phyloP scores from a whole-genome alignment of 2,329 filamentous ascomycete genomes.

The Cytospora chrysosperma region DNA sequence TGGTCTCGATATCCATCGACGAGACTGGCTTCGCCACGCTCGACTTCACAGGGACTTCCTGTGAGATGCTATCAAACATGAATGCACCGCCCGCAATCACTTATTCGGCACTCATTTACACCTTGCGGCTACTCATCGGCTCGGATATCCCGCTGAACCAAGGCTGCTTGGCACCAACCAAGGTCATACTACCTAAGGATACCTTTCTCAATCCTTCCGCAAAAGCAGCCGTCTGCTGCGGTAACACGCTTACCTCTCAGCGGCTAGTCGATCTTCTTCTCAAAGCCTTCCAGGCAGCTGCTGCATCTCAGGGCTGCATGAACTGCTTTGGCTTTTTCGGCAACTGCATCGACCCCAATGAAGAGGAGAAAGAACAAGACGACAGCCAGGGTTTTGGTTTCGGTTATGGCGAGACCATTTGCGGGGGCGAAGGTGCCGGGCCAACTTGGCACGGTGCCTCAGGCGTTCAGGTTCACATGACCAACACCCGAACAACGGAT shows the following conservation, averaged over 20 bases:
- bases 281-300: conserved; percentile 30
- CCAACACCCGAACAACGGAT: conserved; percentile 29
- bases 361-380: background rate
- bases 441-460: conserved; percentile 25
- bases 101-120: conserved; percentile 36
- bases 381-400: conserved; percentile 9
- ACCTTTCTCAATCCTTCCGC: conserved; percentile 33
- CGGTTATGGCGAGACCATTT: conserved; percentile 28
- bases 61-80: conserved; percentile 67
- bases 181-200: conserved; percentile 29
- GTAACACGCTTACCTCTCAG: conserved; percentile 32
- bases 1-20: conserved; percentile 69
- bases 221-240: conserved; percentile 30
- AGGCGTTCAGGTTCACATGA: conserved; percentile 28
- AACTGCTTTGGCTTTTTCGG: conserved; percentile 34
- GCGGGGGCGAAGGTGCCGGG: conserved; percentile 28
- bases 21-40: conserved; percentile 71
- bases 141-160: conserved; percentile 35
- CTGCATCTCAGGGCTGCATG: conserved; percentile 31
- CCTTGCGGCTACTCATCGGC: conserved; percentile 30
- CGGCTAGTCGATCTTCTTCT: conserved; percentile 34
- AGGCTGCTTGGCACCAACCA: conserved; percentile 31
- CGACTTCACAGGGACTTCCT: conserved; percentile 68
- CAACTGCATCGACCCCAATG: conserved; percentile 20
- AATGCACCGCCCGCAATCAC: conserved; percentile 40